phyloP scores from a whole-genome alignment of 345 rosid genomes.

The Populus alba region DNA sequence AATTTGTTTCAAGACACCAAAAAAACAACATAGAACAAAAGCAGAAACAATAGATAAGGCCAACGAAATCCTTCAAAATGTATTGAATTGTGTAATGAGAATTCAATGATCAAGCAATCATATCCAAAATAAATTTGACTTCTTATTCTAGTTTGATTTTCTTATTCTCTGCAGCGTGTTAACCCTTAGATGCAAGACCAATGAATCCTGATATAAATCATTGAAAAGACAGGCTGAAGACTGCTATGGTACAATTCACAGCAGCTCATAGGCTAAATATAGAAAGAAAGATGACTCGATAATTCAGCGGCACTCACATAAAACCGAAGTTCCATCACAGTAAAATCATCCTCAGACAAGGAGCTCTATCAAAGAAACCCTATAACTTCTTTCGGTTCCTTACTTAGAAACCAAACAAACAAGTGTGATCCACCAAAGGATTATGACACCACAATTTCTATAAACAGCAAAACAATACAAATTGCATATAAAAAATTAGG shows the following conservation, averaged over 20 bases:
- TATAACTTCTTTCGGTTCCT: background rate
- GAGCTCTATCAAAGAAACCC: background rate
- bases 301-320: background rate
- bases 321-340: background rate
- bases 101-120: background rate
- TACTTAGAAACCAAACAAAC: background rate
- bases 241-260: background rate
- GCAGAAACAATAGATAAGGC: background rate
- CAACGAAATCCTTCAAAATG: background rate
- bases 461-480: background rate
- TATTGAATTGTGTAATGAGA: background rate
- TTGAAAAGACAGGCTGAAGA: background rate
- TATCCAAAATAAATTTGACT: background rate
- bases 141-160: background rate
- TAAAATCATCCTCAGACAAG: background rate
- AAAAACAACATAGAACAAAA: background rate
- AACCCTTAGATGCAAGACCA: background rate
- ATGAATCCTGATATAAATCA: background rate
- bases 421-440: background rate
- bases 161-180: background rate
- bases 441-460: background rate
- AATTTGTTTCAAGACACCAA: constrained; percentile 6
- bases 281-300: background rate
- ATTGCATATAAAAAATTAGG: background rate
- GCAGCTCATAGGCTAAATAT: background rate